Evolutionary conservation across 2,329 filamentous ascomycete genomes (phyloP).

Genomic region (Aspergillus sp.): DNA sequence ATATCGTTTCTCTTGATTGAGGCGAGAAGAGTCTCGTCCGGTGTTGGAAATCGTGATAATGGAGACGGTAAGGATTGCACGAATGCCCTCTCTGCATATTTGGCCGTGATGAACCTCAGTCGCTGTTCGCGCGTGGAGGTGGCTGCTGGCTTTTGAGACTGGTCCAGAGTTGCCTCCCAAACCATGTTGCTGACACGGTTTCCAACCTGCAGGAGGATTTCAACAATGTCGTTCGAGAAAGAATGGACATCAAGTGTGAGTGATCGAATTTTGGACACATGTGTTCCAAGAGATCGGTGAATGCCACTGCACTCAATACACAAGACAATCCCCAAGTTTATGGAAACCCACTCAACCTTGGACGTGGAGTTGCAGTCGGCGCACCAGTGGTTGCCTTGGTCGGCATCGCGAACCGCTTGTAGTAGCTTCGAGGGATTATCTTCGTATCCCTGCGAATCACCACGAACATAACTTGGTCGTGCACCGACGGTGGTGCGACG

Average conservation of each 20-base stretch:
- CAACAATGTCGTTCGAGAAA: conserved; percentile 95
- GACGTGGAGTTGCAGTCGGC: conserved; percentile 88
- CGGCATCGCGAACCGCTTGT: conserved; percentile 81
- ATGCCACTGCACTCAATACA: conserved; percentile 99
- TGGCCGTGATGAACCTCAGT: conserved; percentile 90
- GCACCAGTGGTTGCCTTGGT: conserved; percentile 90
- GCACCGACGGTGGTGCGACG: conserved; percentile 91
- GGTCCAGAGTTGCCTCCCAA: conserved; percentile 85
- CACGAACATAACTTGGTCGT: conserved; percentile 69
- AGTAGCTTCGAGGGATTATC: conserved; percentile 83
- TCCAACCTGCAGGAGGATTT: conserved; percentile 84
- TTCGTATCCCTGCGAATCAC: conserved; percentile 70
- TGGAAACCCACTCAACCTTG: conserved; percentile 98
- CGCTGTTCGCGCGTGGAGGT: conserved; percentile 85
- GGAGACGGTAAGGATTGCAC: conserved; percentile 73
- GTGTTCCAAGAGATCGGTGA: conserved; percentile 90
- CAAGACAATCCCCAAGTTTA: conserved; percentile 92
- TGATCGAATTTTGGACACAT: conserved; percentile 96
- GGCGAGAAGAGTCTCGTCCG: conserved; percentile 86
- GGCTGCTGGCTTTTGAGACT: conserved; percentile 68
- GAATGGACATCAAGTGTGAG: conserved; percentile 93
- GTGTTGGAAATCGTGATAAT: conserved; percentile 70
- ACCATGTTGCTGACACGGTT: conserved; percentile 96
- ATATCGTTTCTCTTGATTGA: conserved; percentile 97
- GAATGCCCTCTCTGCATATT: conserved; percentile 83